These are phyloP conservation scores for Stachybotrys chartarum DNA, from an alignment of 2,329 filamentous ascomycete species.

Conservation along the genomic window DNA sequence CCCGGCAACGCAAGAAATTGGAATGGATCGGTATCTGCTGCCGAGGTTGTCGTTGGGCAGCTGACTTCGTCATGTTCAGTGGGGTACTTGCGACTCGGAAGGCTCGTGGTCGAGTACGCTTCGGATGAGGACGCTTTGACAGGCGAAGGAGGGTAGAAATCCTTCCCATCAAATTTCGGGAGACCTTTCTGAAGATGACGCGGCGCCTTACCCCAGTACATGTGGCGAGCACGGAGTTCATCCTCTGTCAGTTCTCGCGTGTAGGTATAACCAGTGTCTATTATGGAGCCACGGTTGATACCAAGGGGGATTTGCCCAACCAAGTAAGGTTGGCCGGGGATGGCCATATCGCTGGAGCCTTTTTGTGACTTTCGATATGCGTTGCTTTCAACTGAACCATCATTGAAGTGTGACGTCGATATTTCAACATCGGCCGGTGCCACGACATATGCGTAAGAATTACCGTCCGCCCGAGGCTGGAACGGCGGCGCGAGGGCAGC, in stretches of 20 bases:
- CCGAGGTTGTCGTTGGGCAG: background rate
- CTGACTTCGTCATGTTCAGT: background rate
- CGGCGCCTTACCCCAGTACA: conserved; percentile 55
- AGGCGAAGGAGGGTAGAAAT: conserved; percentile 55
- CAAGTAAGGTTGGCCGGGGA: conserved; percentile 40
- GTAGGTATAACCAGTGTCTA: conserved; percentile 45
- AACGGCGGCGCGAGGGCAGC: conserved; percentile 44
- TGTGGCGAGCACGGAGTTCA: conserved; percentile 49
- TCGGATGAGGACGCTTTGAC: conserved; percentile 24
- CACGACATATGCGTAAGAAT: no score
- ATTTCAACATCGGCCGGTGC: no score
- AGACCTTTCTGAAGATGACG: conserved; percentile 42
- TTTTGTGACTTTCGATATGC: background rate
- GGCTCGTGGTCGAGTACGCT: conserved; percentile 1
- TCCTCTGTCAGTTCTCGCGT: conserved; percentile 49
- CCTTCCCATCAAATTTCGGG: conserved; percentile 58
- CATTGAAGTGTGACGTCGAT: no score
- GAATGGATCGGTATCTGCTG: conserved; percentile 10
- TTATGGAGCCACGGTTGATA: conserved; percentile 31
- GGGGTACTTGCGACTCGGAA: background rate
- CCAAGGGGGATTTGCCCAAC: conserved; percentile 43
- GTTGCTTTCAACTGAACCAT: background rate
- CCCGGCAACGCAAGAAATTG: conserved; percentile 7
- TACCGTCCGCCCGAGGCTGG: conserved; percentile 27
- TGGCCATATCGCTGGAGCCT: background rate